phyloP scores from a whole-genome alignment of 257 asterid species.

The Solanum rostratum region DNA sequence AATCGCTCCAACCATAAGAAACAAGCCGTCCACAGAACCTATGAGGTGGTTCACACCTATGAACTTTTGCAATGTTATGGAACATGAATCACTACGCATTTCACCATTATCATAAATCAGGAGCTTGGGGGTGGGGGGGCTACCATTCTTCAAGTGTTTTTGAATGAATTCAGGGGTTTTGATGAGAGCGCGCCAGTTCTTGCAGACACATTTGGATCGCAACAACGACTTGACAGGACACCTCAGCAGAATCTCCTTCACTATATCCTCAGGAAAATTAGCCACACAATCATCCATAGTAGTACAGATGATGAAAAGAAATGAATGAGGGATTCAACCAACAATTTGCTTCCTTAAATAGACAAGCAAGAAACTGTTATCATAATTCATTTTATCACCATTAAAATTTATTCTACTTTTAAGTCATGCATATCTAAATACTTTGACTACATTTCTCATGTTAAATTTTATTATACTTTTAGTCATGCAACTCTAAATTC shows the following conservation, averaged over 20 bases:
- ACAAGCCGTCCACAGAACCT: background rate
- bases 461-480: too few relatives aligned
- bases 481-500: too few relatives aligned
- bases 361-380: too few relatives aligned
- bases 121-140: background rate
- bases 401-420: too few relatives aligned
- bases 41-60: background rate
- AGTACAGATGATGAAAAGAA: too few relatives aligned
- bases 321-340: too few relatives aligned
- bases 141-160: background rate
- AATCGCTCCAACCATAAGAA: background rate
- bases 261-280: background rate
- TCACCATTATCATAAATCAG: background rate
- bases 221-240: background rate
- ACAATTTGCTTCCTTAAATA: too few relatives aligned
- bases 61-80: background rate
- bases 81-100: background rate
- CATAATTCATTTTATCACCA: too few relatives aligned
- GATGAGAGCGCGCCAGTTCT: background rate
- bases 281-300: background rate
- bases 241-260: background rate
- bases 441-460: too few relatives aligned
- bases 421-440: too few relatives aligned
- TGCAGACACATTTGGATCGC: background rate
- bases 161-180: background rate